phyloP scores from a whole-genome alignment of 2,329 filamentous ascomycete species.

The Iodosphaeria phyllophila region DNA sequence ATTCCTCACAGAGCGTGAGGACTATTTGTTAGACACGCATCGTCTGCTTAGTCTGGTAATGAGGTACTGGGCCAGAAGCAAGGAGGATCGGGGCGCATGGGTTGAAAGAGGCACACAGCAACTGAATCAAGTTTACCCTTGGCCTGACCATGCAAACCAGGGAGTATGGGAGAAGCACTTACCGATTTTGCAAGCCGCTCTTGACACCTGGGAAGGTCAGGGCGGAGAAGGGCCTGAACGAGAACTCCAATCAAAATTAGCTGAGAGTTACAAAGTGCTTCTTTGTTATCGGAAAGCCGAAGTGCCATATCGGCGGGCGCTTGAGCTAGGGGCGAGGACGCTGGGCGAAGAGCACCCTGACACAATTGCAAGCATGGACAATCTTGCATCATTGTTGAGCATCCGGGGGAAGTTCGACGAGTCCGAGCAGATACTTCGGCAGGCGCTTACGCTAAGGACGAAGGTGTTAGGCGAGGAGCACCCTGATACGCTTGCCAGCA shows the following conservation, averaged over 20 bases:
- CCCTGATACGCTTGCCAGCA: too few relatives aligned
- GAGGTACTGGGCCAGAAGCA: conserved; percentile 3
- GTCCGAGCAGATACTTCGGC: neutral
- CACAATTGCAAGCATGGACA: neutral
- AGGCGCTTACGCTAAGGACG: neutral
- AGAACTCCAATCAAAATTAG: too few relatives aligned
- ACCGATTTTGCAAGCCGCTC: conserved; percentile 1
- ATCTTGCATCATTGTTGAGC: neutral
- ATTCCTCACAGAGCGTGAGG: conserved; percentile 11
- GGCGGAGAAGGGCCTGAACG: too few relatives aligned
- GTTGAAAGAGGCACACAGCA: conserved; percentile 1
- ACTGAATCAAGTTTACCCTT: conserved; percentile 1
- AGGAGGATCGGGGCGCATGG: conserved; percentile 1
- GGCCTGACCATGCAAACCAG: neutral
- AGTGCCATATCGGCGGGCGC: too few relatives aligned
- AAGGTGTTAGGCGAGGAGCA: neutral
- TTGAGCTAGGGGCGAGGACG: neutral
- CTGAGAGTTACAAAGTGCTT: too few relatives aligned
- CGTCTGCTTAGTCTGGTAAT: conserved; percentile 4
- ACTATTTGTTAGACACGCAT: conserved; percentile 9
- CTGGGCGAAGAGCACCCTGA: neutral
- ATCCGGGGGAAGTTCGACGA: neutral
- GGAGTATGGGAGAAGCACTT: conserved; percentile 2
- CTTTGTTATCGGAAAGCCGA: too few relatives aligned
- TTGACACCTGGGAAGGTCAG: too few relatives aligned